Base-by-base conservation (phyloP, 768 basidiomycete genomes). In the Pleurotus sapidus region DNA sequence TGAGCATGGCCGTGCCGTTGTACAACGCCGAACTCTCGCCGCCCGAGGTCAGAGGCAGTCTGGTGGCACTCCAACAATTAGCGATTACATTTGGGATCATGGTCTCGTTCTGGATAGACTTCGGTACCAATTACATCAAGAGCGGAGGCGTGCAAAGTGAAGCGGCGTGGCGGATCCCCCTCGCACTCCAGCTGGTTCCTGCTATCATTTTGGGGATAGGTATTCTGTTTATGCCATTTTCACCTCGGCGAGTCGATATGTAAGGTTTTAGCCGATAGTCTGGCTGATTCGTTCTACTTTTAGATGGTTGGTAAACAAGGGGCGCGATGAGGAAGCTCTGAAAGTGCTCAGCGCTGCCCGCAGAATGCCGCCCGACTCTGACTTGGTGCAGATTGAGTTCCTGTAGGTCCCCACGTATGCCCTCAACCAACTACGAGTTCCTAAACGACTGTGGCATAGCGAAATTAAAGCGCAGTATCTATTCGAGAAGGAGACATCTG, bases 1-100 rank as follows among this genome's bases (percentile, higher is more conserved):
- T 92, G 18, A 88, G 86, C 63, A 91, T 91, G 88, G 80, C 82
- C n/a, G 89, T 93, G 9, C 91, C 91, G 1, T 76, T 92, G 38
- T 91, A 89, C 77, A 91, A 91, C 59, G 75, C 76, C 39, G 80
- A 80, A 68, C 81, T 91, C 55, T 84, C 87, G 1, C 90, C 91
- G 24, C 88, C 90, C 3, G 91, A 91, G 71, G 88, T 93, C 14
- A 83, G 91, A 60, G 91, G 91, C 11, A 86, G 85, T 67, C 73
- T 93, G 38, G 89, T 92, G 51, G 89, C 88, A 3, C 79, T 93
- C 7, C 91, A 92, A 67, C 91, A 92, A 67, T 76, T 92, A 17
- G 87, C 89, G 2, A 93, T 93, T 68, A 88, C 88, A 1, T 89
- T 89, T 63, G 87, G 88, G 18, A 90, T 89, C 67, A 84, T 89